Base-by-base conservation (phyloP, 2,329 filamentous ascomycete species). In the Rugonectria rugulosa region DNA sequence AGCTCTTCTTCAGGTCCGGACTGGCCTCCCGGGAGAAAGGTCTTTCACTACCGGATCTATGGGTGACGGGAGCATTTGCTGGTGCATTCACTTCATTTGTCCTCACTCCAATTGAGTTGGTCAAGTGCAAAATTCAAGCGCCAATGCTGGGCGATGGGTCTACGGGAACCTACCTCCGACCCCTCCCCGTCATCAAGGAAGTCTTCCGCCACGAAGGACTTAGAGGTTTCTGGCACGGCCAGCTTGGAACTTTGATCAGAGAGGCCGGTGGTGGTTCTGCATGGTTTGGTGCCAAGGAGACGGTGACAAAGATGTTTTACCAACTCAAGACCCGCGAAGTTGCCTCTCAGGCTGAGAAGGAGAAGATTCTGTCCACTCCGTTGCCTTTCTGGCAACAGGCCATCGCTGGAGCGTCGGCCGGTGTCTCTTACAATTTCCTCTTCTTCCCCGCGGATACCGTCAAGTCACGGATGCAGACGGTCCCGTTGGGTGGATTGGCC, bases 71-170 rank as follows among this genome's bases (percentile, higher is more conserved):
- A 41, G 94, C 91, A 43, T 88, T 91, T 54, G 89, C 93, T 2
- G 95, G 95, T 27, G 89, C 90, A 32, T 90, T 97, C 68, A 96
- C 95, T 0, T 97, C 92, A 0, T 82, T 97, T 42, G 86, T 97
- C 26, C 85, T 99, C 59, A 99, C 95, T 0, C 95, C 95, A 0
- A 92, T 99, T 63, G 95, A 99, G 77, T 85, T 99, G 47, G 90
- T 99, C 71, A 99, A 99, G 77, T 99, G 95, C 83, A 96, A 95
- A 76, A 96, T 99, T 77, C 95, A 99, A 73, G 93, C 94, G 1
- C 91, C 83, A 9, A 69, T 67, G 14, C 71, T 77, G 1, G 70
- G 73, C 3, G 75, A 77, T 20, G 79, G 78, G 19, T 72, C 70
- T 20, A 69, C 68, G 3, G 73, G 73, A 3, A 79, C 77, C 11